Conservation (phyloP, 2,329 filamentous ascomycete species). For the Cordyceps javanica region DNA sequence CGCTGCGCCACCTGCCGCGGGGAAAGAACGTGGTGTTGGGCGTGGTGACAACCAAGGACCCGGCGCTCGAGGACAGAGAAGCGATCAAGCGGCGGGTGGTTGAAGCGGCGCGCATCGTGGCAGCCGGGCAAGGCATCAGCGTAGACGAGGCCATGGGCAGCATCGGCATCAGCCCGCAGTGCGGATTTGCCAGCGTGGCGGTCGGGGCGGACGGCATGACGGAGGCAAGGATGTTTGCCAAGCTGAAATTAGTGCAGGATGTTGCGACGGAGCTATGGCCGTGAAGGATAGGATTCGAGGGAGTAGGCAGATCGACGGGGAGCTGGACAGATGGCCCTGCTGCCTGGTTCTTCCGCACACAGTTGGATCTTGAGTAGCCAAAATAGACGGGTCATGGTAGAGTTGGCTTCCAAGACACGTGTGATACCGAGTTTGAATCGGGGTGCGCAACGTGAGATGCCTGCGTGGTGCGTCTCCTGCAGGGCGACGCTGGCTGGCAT, state of each 20-base stretch:
- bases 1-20: conserved; percentile 50
- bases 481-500: too few species aligned
- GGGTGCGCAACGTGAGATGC: neutral
- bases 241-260: conserved; percentile 60
- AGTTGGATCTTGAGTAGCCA: neutral
- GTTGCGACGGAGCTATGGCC: conserved; percentile 62
- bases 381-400: neutral
- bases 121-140: conserved; percentile 54
- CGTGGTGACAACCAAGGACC: conserved; percentile 55
- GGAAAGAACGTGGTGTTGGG: conserved; percentile 58
- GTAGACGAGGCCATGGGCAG: conserved; percentile 58
- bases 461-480: neutral
- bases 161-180: conserved; percentile 63
- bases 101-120: conserved; percentile 59
- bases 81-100: conserved; percentile 48
- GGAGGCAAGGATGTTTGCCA: conserved; percentile 63
- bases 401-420: neutral
- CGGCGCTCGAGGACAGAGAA: conserved; percentile 48
- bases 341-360: too few species aligned
- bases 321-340: too few species aligned
- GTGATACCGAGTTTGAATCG: neutral
- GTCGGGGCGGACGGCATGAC: conserved; percentile 59
- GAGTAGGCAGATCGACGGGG: neutral
- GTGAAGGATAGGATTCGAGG: neutral
- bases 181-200: conserved; percentile 63